Base-by-base conservation (phyloP, 495 filamentous ascomycete genomes). In the Clohesyomyces aquaticus region DNA sequence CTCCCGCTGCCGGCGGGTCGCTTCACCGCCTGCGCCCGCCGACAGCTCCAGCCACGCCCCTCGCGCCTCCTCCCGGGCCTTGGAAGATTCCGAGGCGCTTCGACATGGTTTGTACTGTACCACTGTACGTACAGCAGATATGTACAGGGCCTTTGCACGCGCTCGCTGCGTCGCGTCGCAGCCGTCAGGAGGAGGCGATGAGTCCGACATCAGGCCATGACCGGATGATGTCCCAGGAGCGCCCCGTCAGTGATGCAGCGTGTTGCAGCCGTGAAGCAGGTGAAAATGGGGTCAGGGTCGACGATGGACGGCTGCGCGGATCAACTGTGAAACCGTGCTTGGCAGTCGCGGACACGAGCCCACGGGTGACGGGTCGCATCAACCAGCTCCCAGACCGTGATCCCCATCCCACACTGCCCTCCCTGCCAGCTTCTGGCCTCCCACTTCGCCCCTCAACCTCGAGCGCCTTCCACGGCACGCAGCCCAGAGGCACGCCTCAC, bases 261-360 rank as follows among this genome's bases (percentile, higher is more conserved):
- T 38, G 32, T 38, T 14, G 32, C 32, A 14, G 14, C 32, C 14
- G 32, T 38, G 32, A 38, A 38, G 32, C 32, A 38, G 14, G 32
- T 38, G 32, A 38, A 38, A 42, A n/a, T 42, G 35, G n/a, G 35
- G 9, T 42, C 35, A 42, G 35, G 10, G 35, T 47, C n/a, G 8
- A 6, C 4, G 32, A 6, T 14, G 6, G 32, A 14, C 32, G 32
- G 14, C 6, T 47, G 43, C 18, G 43, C 43, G 4, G 43, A 47
- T 18, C 43, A n/a, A 47, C 18, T 23, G 43, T 47, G 43, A 47
- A 47, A 47, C 43, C 43, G 21, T n/a, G 21, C 43, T 47, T 47
- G 43, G 43, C 43, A n/a, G 21, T 8, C 8, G 43, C 43, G 6
- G 43, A n/a, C n/a, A n/a, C n/a, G n/a, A n/a, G n/a, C n/a, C n/a